Conservation (phyloP, 1,284 basidiomycete species). For the Pholiota adiposa region DNA sequence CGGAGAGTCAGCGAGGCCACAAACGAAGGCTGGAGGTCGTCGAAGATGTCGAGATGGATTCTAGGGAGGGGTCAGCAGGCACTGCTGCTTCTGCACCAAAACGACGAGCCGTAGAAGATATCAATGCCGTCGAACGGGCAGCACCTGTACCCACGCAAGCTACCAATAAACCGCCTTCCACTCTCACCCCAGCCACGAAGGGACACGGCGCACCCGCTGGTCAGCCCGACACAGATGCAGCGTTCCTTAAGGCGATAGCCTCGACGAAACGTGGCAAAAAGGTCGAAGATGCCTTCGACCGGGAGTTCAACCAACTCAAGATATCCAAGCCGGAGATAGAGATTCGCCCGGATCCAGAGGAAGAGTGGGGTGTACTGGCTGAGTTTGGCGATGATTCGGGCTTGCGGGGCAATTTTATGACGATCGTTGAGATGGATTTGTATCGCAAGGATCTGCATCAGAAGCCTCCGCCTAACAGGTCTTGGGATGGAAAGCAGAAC, state of each 20-base stretch:
- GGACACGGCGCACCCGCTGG: conserved; percentile 44
- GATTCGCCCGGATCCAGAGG: conserved; percentile 42
- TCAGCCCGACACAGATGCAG: conserved; percentile 66
- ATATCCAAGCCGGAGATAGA: conserved; percentile 72
- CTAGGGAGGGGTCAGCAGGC: conserved; percentile 16
- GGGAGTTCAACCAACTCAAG: conserved; percentile 82
- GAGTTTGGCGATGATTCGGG: conserved; percentile 74
- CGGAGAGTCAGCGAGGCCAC: conserved; percentile 23
- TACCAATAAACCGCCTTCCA: conserved; percentile 28
- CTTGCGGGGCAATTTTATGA: conserved; percentile 85
- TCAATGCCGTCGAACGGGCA: conserved; percentile 26
- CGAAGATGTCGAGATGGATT: conserved; percentile 45
- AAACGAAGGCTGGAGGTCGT: conserved; percentile 41
- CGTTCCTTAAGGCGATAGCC: conserved; percentile 74
- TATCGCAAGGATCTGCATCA: conserved; percentile 35
- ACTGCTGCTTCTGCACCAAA: conserved; percentile 32
- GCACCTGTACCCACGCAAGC: neutral
- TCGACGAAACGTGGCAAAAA: conserved; percentile 75
- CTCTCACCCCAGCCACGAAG: conserved; percentile 17
- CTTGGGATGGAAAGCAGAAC: conserved; percentile 67
- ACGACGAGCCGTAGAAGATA: conserved; percentile 43
- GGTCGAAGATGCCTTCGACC: conserved; percentile 76
- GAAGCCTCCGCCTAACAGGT: conserved; percentile 17
- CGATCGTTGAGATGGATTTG: conserved; percentile 75
- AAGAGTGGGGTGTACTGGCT: conserved; percentile 68